phyloP scores from a whole-genome alignment of 768 basidiomycete genomes.

The Phaeolepiota aurea region DNA sequence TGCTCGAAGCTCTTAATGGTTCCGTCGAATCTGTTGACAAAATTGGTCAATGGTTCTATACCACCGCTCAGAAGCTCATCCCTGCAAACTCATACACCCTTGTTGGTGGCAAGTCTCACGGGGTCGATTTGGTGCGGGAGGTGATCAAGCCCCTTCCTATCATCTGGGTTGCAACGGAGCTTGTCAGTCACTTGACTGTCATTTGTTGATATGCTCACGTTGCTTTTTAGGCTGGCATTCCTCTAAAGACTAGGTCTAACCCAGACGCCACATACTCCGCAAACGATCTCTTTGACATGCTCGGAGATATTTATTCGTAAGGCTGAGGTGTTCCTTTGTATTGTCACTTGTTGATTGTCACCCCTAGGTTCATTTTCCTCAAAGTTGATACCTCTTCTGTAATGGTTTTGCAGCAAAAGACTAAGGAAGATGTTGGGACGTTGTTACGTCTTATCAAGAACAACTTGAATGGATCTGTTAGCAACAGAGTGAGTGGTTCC shows the following conservation, averaged over 20 bases:
- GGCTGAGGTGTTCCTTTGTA: constrained; percentile 11
- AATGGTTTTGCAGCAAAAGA: constrained; percentile 45
- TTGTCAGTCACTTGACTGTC: constrained; percentile 52
- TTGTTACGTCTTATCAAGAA: constrained; percentile 50
- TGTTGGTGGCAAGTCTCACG: constrained; percentile 43
- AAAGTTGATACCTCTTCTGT: constrained; percentile 53
- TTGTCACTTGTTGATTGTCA: background rate
- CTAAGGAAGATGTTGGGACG: constrained; percentile 41
- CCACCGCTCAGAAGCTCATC: constrained; percentile 55
- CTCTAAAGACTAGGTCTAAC: constrained; percentile 49
- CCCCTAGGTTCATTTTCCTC: constrained; percentile 63
- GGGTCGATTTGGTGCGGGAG: constrained; percentile 61
- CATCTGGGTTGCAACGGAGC: constrained; percentile 59
- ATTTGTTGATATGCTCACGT: background rate
- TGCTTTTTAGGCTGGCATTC: constrained; percentile 52
- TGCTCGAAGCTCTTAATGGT: constrained; percentile 38
- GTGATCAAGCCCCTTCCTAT: constrained; percentile 61
- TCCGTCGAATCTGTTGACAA: constrained; percentile 38
- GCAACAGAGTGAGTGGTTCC: constrained; percentile 29
- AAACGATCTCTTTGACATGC: constrained; percentile 49
- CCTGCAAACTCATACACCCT: constrained; percentile 41
- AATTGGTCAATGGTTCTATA: constrained; percentile 56
- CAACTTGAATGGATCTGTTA: constrained; percentile 29
- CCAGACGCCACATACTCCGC: constrained; percentile 56
- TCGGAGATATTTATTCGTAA: constrained; percentile 67